A percentile compares a stretch with the other conserved stretches of the same genome.
phyloP scores from a whole-genome alignment of 1,139 yeast genomes.

The Pneumocystis jirovecii region DNA sequence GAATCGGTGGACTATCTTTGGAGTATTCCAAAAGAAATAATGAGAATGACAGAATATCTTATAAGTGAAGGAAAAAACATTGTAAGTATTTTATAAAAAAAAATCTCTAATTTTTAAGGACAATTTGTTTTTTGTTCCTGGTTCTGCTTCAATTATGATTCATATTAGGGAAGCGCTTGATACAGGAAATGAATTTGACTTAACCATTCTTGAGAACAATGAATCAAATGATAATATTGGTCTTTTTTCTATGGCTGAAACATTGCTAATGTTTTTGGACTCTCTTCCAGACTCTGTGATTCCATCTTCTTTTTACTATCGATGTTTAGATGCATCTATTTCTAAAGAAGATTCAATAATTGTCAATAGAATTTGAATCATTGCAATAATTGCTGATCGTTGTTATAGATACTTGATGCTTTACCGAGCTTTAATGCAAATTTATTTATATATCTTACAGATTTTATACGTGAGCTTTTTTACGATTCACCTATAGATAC shows the following conservation, averaged over 20 bases:
- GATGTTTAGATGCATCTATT: background rate
- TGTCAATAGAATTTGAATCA: background rate
- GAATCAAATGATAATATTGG: background rate
- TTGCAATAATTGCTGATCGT: background rate
- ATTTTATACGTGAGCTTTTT: slow-evolving; percentile 3
- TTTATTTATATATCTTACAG: slow-evolving; percentile 7
- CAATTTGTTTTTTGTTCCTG: background rate
- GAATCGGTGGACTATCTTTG: background rate
- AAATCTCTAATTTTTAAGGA: background rate
- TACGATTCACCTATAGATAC: background rate
- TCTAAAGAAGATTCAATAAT: background rate
- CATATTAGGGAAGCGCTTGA: slow-evolving; percentile 6
- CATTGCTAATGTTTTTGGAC: slow-evolving; percentile 2
- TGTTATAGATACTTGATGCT: slow-evolving; percentile 3
- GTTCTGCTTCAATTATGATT: background rate
- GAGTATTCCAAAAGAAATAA: slow-evolving; percentile 5
- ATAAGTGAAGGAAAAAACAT: background rate
- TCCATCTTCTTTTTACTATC: slow-evolving; percentile 1
- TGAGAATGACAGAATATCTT: slow-evolving; percentile 8
- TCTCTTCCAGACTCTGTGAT: slow-evolving; percentile 5
- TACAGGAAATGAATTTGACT: background rate
- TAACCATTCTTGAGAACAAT: background rate
- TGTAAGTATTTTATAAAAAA: background rate
- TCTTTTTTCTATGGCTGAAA: background rate
- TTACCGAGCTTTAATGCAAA: slow-evolving; percentile 4